Percentiles rank a stretch among this genome's conserved stretches.
Evolutionary conservation across 2,329 filamentous ascomycete genomes (phyloP).

Genomic region (Pseudocercospora musae): DNA sequence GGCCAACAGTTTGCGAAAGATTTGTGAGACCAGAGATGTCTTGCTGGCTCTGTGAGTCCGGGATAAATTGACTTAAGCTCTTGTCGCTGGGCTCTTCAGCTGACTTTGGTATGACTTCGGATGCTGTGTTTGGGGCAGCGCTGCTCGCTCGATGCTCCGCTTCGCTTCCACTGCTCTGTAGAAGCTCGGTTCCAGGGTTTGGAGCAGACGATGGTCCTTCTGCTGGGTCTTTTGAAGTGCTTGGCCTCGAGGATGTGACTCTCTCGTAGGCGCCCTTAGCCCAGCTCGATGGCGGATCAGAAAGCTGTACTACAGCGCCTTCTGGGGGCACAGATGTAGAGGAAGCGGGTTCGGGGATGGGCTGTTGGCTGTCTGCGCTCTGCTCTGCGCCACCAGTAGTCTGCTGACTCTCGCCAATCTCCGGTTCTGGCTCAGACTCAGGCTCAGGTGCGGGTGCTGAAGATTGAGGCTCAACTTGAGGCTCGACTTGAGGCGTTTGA

Average conservation of each 20-base stretch:
- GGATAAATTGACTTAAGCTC: slow-evolving; percentile 15
- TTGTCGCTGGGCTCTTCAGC: slow-evolving; percentile 17
- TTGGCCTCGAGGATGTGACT: slow-evolving; percentile 3
- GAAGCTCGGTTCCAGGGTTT: not conserved
- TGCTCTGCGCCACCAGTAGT: not conserved
- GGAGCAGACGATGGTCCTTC: not conserved
- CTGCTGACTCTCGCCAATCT: slow-evolving; percentile 29
- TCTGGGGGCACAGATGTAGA: not conserved
- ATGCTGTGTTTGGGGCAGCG: not conserved
- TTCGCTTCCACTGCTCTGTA: slow-evolving; percentile 1
- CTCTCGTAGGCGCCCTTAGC: slow-evolving; percentile 24
- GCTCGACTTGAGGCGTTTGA: not conserved
- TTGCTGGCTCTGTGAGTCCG: slow-evolving; percentile 26
- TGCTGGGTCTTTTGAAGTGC: not conserved
- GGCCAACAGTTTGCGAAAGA: not conserved
- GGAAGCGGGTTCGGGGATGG: slow-evolving; percentile 2
- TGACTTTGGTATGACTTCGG: slow-evolving; percentile 6
- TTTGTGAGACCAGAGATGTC: not conserved
- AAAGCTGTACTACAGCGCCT: slow-evolving; percentile 16
- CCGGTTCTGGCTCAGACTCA: slow-evolving; percentile 10
- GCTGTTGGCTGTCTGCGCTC: slow-evolving; percentile 18
- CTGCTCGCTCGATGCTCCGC: not conserved
- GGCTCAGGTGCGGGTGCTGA: not conserved
- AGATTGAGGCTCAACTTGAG: not conserved
- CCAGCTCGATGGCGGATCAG: slow-evolving; percentile 31